Conservation (phyloP, 164 flowering plant species). For the Dillenia turbinata region DNA sequence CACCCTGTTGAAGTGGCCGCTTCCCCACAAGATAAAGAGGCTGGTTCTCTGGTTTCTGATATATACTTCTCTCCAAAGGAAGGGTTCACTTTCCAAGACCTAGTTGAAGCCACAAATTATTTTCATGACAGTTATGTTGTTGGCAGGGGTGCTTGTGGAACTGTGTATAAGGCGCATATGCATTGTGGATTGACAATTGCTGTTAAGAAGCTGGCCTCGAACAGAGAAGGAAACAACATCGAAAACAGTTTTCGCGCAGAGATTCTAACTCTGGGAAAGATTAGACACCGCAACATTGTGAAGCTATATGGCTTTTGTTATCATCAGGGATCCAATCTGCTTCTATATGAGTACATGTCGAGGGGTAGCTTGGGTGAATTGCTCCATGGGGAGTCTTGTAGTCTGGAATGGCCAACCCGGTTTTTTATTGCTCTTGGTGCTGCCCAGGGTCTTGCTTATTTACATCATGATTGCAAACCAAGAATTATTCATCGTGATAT, state of each 20-base stretch:
- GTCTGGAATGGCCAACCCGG: conserved; percentile 76
- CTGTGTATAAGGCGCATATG: conserved; percentile 87
- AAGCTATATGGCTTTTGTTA: conserved; percentile 83
- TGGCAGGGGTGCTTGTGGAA: conserved; percentile 96
- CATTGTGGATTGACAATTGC: conserved; percentile 60
- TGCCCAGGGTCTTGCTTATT: conserved; percentile 87
- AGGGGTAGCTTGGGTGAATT: conserved; percentile 87
- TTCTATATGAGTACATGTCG: conserved; percentile 86
- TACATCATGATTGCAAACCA: conserved; percentile 97
- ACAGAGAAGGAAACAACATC: conserved; percentile 73
- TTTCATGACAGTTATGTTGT: conserved; percentile 69
- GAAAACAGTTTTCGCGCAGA: conserved; percentile 89
- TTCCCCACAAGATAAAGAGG: conserved; percentile 40
- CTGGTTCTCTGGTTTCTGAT: conserved; percentile 44
- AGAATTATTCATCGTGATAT: conserved; percentile 95
- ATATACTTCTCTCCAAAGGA: conserved; percentile 79
- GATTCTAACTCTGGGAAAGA: conserved; percentile 80
- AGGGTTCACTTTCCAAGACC: conserved; percentile 81
- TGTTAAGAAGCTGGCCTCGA: conserved; percentile 76
- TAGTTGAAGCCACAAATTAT: conserved; percentile 72
- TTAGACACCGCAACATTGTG: conserved; percentile 92
- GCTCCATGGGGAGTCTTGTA: conserved; percentile 61
- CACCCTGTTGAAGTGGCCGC: conserved; percentile 42
- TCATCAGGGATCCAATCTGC: conserved; percentile 82
- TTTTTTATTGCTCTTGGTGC: conserved; percentile 84